Evolutionary conservation across 306 rosid species (phyloP).

Genomic region (Begonia masoniana): DNA sequence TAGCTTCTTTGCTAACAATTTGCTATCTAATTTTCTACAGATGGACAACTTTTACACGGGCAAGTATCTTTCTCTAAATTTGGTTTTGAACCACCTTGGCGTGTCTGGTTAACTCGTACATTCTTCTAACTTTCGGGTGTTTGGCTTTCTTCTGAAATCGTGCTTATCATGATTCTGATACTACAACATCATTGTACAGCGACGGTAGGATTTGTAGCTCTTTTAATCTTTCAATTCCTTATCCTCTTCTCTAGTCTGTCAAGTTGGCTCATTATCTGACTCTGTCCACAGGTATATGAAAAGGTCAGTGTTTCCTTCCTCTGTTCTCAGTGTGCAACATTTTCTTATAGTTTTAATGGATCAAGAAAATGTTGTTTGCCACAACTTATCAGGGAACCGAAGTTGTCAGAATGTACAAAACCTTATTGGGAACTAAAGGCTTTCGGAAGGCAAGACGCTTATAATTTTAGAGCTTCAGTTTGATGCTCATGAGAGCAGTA

Average conservation of each 20-base stretch:
- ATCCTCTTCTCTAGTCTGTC: slow-evolving; percentile 9
- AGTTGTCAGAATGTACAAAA: slow-evolving; percentile 99
- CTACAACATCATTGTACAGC: slow-evolving; percentile 52
- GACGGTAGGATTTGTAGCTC: slow-evolving; percentile 52
- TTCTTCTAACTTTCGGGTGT: slow-evolving; percentile 22
- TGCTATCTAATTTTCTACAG: slow-evolving; percentile 33
- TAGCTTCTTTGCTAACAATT: slow-evolving; percentile 2
- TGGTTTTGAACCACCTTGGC: neutral
- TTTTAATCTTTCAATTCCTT: slow-evolving; percentile 4
- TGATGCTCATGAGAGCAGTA: too few species aligned
- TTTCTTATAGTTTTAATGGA: too few species aligned
- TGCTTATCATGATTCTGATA: slow-evolving; percentile 26
- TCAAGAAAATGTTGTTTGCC: neutral
- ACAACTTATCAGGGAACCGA: slow-evolving; percentile 80
- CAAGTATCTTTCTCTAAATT: slow-evolving; percentile 20
- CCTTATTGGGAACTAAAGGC: slow-evolving; percentile 81
- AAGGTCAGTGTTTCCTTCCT: slow-evolving; percentile 46
- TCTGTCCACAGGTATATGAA: slow-evolving; percentile 79
- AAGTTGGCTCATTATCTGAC: slow-evolving; percentile 18
- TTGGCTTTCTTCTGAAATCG: slow-evolving; percentile 20
- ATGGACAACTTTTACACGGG: slow-evolving; percentile 99
- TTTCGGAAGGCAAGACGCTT: slow-evolving; percentile 64
- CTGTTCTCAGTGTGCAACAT: slow-evolving; percentile 10
- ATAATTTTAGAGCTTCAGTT: neutral
- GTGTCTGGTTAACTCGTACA: neutral